Percentiles rank a stretch among this genome's conserved stretches.
phyloP scores from a whole-genome alignment of 495 filamentous ascomycete species.

The Viridothelium virens region DNA sequence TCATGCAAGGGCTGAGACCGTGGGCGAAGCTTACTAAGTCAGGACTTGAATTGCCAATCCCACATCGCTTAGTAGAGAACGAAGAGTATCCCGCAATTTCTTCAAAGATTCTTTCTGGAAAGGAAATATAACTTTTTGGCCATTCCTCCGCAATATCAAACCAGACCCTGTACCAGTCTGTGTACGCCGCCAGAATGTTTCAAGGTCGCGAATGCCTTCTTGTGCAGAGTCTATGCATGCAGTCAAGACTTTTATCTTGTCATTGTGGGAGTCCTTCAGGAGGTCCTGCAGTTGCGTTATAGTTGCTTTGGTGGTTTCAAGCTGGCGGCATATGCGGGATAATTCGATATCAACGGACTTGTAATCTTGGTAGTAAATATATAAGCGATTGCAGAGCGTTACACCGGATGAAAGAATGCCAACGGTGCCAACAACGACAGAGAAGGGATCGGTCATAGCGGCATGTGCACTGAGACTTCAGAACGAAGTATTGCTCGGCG shows the following conservation, averaged over 20 bases:
- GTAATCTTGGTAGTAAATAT: neutral
- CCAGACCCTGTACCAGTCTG: neutral
- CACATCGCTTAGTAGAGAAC: neutral
- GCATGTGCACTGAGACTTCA: neutral
- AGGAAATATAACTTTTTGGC: neutral
- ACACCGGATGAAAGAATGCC: neutral
- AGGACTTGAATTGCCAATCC: conserved; percentile 3
- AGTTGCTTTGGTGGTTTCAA: conserved; percentile 7
- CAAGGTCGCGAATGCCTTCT: neutral
- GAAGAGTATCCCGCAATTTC: neutral
- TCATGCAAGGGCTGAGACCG: neutral
- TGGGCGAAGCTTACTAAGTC: neutral
- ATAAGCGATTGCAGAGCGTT: neutral
- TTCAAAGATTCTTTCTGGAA: neutral
- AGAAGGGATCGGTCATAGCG: conserved; percentile 8
- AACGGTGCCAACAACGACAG: neutral
- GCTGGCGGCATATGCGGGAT: neutral
- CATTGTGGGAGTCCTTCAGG: neutral
- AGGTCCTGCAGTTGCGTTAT: neutral
- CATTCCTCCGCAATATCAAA: neutral
- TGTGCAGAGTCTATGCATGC: conserved; percentile 1
- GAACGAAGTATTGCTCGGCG: no score
- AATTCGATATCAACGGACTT: neutral
- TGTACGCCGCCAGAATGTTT: neutral
- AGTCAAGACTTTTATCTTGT: neutral